These are phyloP conservation scores for Salmacisia buchloeana DNA, from an alignment of 1,284 basidiomycete genomes.

Conservation along the genomic window DNA sequence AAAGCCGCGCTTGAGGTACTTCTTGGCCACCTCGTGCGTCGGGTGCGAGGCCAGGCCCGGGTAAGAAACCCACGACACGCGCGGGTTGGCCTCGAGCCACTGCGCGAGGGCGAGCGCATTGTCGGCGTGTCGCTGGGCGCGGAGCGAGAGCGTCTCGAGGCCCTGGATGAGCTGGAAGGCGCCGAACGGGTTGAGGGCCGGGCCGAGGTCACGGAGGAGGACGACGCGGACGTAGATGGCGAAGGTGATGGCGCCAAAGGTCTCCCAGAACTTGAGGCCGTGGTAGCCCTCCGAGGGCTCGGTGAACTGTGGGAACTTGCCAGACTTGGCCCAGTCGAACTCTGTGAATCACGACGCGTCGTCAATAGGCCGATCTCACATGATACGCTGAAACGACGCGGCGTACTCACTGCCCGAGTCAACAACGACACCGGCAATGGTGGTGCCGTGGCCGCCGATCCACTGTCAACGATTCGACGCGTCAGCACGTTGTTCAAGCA, in stretches of 20 bases:
- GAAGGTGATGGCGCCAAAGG: conserved; percentile 69
- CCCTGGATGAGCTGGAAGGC: conserved; percentile 80
- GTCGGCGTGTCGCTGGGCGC: conserved; percentile 68
- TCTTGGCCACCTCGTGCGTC: conserved; percentile 62
- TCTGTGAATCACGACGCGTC: conserved; percentile 12
- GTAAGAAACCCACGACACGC: conserved; percentile 76
- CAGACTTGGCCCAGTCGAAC: conserved; percentile 74
- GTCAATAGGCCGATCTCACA: background rate
- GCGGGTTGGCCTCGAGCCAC: conserved; percentile 67
- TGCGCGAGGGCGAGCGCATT: conserved; percentile 70
- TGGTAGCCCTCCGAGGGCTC: conserved; percentile 78
- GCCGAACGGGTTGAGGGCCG: conserved; percentile 70
- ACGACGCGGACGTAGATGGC: conserved; percentile 69
- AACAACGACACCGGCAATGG: conserved; percentile 75
- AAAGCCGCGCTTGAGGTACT: conserved; percentile 53
- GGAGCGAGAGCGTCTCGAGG: conserved; percentile 75
- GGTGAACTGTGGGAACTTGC: conserved; percentile 75
- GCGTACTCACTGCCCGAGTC: conserved; percentile 66
- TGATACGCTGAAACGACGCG: too few species aligned
- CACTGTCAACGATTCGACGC: conserved; percentile 52
- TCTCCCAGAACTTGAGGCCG: conserved; percentile 59
- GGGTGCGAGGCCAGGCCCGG: conserved; percentile 66
- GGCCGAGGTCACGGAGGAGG: conserved; percentile 72
- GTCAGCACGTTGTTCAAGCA: background rate
- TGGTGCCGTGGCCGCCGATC: conserved; percentile 85